Evolutionary conservation across 768 basidiomycete species (phyloP).

Genomic region (Roridomyces roridus): DNA sequence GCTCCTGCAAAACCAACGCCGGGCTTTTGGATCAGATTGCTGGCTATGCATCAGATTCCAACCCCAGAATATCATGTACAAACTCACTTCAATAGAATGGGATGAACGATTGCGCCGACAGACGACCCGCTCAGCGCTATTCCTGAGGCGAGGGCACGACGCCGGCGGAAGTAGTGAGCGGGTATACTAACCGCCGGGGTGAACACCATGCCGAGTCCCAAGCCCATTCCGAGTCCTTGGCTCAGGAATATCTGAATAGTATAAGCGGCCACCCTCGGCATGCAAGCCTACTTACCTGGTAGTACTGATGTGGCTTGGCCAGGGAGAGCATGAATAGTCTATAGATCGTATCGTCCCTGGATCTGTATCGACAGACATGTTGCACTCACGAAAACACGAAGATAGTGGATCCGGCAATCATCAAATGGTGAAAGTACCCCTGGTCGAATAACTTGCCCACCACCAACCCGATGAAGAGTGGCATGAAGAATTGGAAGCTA

Average conservation of each 20-base stretch:
- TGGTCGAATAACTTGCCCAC: constrained; percentile 14
- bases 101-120: constrained; percentile 32
- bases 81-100: constrained; percentile 32
- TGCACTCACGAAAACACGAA: constrained; percentile 11
- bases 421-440: constrained; percentile 15
- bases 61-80: too few species aligned
- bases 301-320: constrained; percentile 38
- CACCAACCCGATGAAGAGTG: not conserved
- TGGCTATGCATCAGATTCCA: too few species aligned
- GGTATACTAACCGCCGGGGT: constrained; percentile 46
- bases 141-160: constrained; percentile 48
- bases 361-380: not conserved
- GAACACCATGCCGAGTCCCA: constrained; percentile 42
- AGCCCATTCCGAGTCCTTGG: constrained; percentile 29
- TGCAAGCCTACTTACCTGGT: constrained; percentile 11
- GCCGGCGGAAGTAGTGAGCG: constrained; percentile 47
- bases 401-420: not conserved
- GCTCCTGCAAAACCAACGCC: constrained; percentile 37
- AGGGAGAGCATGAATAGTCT: constrained; percentile 42
- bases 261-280: not conserved
- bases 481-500: not conserved
- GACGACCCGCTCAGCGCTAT: constrained; percentile 42
- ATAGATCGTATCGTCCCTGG: constrained; percentile 23
- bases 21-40: too few species aligned
- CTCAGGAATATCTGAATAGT: constrained; percentile 25